Conservation (phyloP, 208 protist species). For the Leishmania braziliensis region DNA sequence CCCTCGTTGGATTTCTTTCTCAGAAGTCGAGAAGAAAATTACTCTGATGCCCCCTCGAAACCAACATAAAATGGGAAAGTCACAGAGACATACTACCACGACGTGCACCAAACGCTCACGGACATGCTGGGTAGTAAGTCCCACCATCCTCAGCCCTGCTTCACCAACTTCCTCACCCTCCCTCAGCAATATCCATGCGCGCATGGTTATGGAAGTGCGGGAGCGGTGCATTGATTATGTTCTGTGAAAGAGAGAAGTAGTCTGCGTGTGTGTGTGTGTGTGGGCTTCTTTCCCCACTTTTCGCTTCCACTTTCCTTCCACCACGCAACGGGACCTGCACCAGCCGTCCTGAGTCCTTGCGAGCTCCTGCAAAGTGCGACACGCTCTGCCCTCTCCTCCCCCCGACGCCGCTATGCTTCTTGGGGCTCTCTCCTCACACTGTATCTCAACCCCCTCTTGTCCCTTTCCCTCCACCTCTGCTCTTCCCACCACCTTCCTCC, state of each 20-base stretch:
- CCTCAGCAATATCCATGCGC: too few relatives aligned
- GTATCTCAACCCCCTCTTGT: neutral
- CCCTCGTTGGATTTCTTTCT: neutral
- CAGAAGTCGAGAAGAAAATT: neutral
- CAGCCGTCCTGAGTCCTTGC: too few relatives aligned
- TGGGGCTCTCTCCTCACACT: neutral
- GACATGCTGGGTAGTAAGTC: neutral
- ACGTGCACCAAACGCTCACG: neutral
- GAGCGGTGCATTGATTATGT: too few relatives aligned
- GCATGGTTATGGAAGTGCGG: too few relatives aligned
- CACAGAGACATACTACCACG: neutral
- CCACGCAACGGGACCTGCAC: too few relatives aligned
- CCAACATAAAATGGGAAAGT: neutral
- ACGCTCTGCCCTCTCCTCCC: neutral
- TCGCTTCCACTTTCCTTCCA: neutral
- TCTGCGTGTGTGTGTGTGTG: neutral
- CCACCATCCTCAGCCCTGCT: neutral
- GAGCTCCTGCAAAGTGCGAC: too few relatives aligned
- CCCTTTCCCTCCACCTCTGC: neutral
- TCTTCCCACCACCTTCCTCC: neutral
- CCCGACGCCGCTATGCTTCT: neutral
- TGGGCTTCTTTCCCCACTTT: conserved; percentile 7
- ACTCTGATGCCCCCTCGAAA: neutral
- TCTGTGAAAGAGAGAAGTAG: neutral
- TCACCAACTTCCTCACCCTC: too few relatives aligned